Base-by-base conservation (phyloP, 2,329 filamentous ascomycete species). In the Zasmidium angulare region DNA sequence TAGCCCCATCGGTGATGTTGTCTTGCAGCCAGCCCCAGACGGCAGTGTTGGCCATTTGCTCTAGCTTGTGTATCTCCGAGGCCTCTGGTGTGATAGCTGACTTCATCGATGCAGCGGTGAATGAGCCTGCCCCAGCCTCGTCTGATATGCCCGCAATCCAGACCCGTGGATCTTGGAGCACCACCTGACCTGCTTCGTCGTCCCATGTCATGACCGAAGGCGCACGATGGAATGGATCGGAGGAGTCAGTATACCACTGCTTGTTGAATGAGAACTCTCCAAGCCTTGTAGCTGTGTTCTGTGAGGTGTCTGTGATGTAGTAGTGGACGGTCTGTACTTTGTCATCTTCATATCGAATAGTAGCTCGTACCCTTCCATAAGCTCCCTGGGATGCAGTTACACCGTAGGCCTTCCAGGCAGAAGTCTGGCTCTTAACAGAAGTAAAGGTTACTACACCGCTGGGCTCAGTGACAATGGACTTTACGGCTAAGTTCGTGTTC, bases 71-170 rank as follows among this genome's bases (percentile, higher is more conserved):
- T 0, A 86, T 70, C 61, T 86, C 82, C 0, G 69, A 71, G 0
- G 78, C 74, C 10, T 78, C 70, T 0, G 84, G 83, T 31, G 81
- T 81, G 6, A 79, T 68, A 1, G 77, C 76, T 58, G 85, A 81
- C 70, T 87, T 86, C 72, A 84, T 78, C 1, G 78, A 73, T 0
- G 82, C 80, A 0, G 84, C 82, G 0, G 86, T 76, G 61, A 80
- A 86, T 0, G 83, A 79, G 1, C 83, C 83, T 0, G 81, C 81
- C 1, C 84, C 84, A 0, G 77, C 84, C 71, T 87, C 84, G 58
- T 86, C 84, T 56, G 82, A 85, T 0, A 87, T 75, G 0, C 84
- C 84, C 0, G 84, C 78, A 3, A 86, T 80, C 84, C 84, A 86
- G 6, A 79, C 83, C 1, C 84, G 77, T 0, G 75, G 58, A 63